A percentile compares a stretch with the other conserved stretches of the same genome.
phyloP scores from a whole-genome alignment of 2,329 filamentous ascomycete species.

The Colletotrichum scovillei region DNA sequence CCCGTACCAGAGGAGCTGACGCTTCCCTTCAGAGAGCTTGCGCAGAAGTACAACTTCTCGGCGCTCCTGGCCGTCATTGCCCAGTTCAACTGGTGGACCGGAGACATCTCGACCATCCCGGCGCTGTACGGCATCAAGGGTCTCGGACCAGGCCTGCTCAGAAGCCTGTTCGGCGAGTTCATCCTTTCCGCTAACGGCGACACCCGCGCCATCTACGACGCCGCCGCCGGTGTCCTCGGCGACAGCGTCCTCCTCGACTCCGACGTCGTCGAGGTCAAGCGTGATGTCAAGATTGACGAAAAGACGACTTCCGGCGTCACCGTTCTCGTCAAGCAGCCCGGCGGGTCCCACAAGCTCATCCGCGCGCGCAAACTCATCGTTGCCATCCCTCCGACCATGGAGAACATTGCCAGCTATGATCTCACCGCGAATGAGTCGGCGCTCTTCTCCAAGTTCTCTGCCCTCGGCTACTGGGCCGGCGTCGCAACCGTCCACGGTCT shows the following conservation, averaged over 20 bases:
- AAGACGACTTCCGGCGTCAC: conserved; percentile 40
- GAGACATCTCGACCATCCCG: conserved; percentile 50
- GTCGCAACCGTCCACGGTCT: conserved; percentile 44
- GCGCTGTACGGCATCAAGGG: conserved; percentile 53
- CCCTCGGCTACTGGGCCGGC: conserved; percentile 45
- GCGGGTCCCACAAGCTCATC: conserved; percentile 11
- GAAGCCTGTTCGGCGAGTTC: conserved; percentile 37
- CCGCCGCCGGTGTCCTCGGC: conserved; percentile 40
- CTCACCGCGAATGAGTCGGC: conserved; percentile 43
- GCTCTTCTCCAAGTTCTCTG: conserved; percentile 48
- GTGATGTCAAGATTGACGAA: conserved; percentile 35
- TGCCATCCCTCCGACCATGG: conserved; percentile 48
- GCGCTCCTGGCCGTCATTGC: conserved; percentile 47
- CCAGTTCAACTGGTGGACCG: conserved; percentile 49
- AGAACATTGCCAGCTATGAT: conserved; percentile 47
- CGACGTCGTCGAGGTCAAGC: conserved; percentile 37
- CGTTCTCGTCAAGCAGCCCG: conserved; percentile 33
- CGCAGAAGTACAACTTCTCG: conserved; percentile 53
- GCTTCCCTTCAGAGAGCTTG: conserved; percentile 53
- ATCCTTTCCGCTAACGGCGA: conserved; percentile 37
- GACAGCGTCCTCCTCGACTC: conserved; percentile 43
- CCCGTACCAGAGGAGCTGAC: conserved; percentile 57
- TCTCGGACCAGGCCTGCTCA: conserved; percentile 39
- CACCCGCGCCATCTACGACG: conserved; percentile 42
- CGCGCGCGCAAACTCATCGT: conserved; percentile 44